Evolutionary conservation across 129 eudicot species (phyloP).

Genomic region (Centrapalus pauciflorus): DNA sequence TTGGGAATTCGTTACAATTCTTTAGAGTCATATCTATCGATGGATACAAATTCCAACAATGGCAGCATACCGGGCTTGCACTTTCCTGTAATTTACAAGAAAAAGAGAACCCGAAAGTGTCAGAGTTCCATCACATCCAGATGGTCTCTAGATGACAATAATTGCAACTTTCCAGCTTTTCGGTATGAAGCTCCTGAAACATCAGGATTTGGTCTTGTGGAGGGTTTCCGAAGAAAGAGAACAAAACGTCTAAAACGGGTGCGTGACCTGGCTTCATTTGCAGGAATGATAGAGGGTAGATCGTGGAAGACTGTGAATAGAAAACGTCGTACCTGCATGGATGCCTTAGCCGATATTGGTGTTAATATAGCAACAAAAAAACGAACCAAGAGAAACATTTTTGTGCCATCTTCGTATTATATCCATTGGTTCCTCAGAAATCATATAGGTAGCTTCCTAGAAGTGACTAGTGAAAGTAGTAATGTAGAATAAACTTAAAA

Average conservation of each 20-base stretch:
- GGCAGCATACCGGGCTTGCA: too few relatives aligned
- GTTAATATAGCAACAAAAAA: conserved; percentile 46
- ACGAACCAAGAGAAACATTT: conserved; percentile 52
- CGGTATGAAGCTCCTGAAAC: conserved; percentile 1
- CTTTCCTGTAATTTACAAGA: conserved; percentile 56
- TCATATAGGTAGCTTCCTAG: conserved; percentile 21
- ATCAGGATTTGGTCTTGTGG: conserved; percentile 25
- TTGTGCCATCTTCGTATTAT: conserved; percentile 15
- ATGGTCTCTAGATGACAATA: conserved; percentile 13
- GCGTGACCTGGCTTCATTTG: conserved; percentile 44
- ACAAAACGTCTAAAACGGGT: conserved; percentile 47
- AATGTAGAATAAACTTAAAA: background rate
- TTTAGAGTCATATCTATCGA: conserved; percentile 33
- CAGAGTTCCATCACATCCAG: conserved; percentile 25
- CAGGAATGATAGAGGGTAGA: conserved; percentile 29
- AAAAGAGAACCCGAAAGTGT: conserved; percentile 60
- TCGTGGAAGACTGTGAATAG: too few relatives aligned
- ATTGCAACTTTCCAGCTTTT: conserved; percentile 4
- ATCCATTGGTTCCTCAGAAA: conserved; percentile 20
- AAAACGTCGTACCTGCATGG: conserved; percentile 39
- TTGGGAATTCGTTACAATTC: conserved; percentile 25
- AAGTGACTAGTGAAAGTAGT: too few relatives aligned
- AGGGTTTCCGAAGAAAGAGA: conserved; percentile 43
- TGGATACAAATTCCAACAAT: conserved; percentile 23
- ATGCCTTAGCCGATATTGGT: conserved; percentile 42